Evolutionary conservation across 768 basidiomycete genomes (phyloP), one percentile per base, ranked within the genome.

Genomic region (Crepidotus variabilis): DNA sequence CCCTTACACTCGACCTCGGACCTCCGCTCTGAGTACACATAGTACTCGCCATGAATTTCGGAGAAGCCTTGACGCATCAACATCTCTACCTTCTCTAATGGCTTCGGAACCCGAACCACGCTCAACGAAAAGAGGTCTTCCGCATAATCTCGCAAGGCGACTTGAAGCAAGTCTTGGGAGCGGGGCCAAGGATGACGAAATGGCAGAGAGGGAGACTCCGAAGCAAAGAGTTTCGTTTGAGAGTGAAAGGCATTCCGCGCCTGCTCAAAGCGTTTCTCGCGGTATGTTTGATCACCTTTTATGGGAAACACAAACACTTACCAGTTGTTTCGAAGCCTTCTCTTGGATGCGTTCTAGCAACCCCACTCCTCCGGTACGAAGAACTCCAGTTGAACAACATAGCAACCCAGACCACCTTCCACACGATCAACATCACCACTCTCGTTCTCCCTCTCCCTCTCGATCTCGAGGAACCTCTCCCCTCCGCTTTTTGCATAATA

Each of bases 381-480:
- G 69, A 33, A 64, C 70, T 11, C 64, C 68, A 35, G 67, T 56
- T 6, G 63, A 51, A 50, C 52, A 57, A n/a, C 62, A 51, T 49
- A 61, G 57, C 22, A 54, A 53, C 11, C 36, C n/a, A n/a, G 56
- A 54, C 14, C 63, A 62, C 51, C 61, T 61, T 13, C 61, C 62
- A 51, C 66, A 63, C 50, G 64, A 66, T 18, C 46, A 54, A 9
- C 69, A 68, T 14, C 63, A 67, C 32, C 55, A 62, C 6, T 62
- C 59, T 23, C 64, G 53, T 13, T 61, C 62, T 13, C 74, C 80
- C 0, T 77, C 84, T 2, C 75, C 75, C 14, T 75, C 78, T 7
- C 79, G 80, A n/a, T 83, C 82, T 16, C 77, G 84, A 7, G 69
- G 72, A 1, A 67, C 74, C 0, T 88, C 87, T 1, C 87, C 88